Base-by-base conservation (phyloP, 192 early-diverging fungal species). In the Chytriomyces confervae region DNA sequence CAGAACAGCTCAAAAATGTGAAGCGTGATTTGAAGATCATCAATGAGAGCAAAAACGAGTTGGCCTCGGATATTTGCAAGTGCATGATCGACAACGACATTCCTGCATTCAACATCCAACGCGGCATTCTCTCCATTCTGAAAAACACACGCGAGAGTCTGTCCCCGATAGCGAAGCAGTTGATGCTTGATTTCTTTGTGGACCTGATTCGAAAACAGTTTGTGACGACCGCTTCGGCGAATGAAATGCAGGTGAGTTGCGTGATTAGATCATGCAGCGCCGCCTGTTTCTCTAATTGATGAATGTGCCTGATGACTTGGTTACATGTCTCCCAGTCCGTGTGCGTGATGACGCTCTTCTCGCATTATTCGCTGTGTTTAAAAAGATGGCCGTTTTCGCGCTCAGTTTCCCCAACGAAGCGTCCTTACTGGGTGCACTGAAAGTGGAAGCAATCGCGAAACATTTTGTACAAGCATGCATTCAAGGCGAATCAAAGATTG, bases 391-490 rank as follows among this genome's bases (percentile, higher is more conserved):
- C 18, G 68, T 83, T 13, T 27, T n/a, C 51, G 66, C 66, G 43
- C 74, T 83, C 9, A 36, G 61, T 5, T 71, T 64, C 20, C 53
- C 81, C 24, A 60, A 81, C 7, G 80, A 81, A 57, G 62, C 77
- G 6, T 60, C 48, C 8, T 46, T 66, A 5, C 29, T 74, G 27
- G 77, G 76, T 16, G 43, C 75, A n/a, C 18, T 67, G 2, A 62
- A 78, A 50, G 50, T 83, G 10, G 72, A 51, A 43, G 67, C 77
- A 50, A 61, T 83, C 0, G 77, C 69, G 69, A 66, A 76, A n/a
- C n/a, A 66, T 57, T 83, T 75, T 60, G 80, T 80, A 27, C 18
- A 77, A 11, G n/a, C 62, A 5, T 83, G 80, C 69, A 67, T 80
- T 36, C 75, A 78, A 50, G 49, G 71, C 43, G 67, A 77, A 51